Evolutionary conservation across 2,329 filamentous ascomycete genomes (phyloP).

Genomic region (Trichoderma citrinoviride): DNA sequence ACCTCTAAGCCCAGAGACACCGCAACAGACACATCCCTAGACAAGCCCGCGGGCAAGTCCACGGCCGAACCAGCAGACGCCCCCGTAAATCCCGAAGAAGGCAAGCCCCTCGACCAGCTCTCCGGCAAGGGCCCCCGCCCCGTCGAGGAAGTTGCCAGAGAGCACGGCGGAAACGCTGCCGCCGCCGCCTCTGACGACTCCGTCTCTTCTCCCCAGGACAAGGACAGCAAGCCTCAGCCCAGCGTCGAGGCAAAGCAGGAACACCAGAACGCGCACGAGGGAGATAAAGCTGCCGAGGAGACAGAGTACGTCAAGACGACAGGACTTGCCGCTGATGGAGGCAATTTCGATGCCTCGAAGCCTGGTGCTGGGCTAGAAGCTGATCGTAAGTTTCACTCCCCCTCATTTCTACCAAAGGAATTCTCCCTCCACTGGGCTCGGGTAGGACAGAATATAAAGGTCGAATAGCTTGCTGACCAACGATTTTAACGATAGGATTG

Average conservation of each 20-base stretch:
- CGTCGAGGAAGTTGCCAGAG: slow-evolving; percentile 37
- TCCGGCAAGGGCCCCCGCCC: slow-evolving; percentile 27
- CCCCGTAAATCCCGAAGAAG: neutral
- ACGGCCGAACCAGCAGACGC: neutral
- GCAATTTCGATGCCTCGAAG: slow-evolving; percentile 63
- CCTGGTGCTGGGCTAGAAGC: slow-evolving; percentile 66
- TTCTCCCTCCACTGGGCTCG: neutral
- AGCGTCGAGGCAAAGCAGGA: slow-evolving; percentile 22
- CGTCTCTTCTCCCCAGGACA: neutral
- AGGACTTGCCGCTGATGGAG: slow-evolving; percentile 62
- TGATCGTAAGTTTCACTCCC: slow-evolving; percentile 52
- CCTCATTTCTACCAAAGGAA: neutral
- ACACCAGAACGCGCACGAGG: slow-evolving; percentile 26
- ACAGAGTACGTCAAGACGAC: slow-evolving; percentile 52
- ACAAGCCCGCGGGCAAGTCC: neutral
- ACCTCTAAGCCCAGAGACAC: too few species aligned
- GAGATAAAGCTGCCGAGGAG: slow-evolving; percentile 50
- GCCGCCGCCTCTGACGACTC: neutral
- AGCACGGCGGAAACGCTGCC: slow-evolving; percentile 36
- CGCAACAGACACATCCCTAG: neutral
- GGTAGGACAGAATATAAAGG: too few species aligned
- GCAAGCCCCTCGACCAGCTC: slow-evolving; percentile 3
- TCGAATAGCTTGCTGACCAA: neutral
- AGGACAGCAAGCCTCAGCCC: neutral
- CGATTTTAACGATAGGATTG: slow-evolving; percentile 30